Percentiles rank a stretch among this genome's conserved stretches.
phyloP scores from a whole-genome alignment of 148 eudicot species.

The Amaranthus palmeri region DNA sequence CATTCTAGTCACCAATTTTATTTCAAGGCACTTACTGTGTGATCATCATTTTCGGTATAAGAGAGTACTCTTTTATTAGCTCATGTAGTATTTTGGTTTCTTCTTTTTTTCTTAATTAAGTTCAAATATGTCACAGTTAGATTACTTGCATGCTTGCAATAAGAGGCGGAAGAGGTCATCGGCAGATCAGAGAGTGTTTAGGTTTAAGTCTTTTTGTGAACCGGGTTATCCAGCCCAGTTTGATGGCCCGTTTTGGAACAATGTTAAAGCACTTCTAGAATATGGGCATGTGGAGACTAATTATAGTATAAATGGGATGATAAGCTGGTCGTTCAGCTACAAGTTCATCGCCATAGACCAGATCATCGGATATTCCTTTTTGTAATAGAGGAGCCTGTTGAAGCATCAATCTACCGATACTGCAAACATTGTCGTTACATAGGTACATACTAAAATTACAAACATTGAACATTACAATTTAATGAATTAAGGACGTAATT shows the following conservation, averaged over 20 bases:
- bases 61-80: too few relatives aligned
- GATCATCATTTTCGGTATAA: constrained; percentile 41
- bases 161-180: constrained; percentile 64
- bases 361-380: constrained; percentile 50
- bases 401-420: constrained; percentile 45
- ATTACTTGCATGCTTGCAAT: constrained; percentile 39
- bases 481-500: too few relatives aligned
- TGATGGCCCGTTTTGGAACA: constrained; percentile 53
- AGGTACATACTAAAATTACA: constrained; percentile 42
- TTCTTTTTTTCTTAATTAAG: neutral
- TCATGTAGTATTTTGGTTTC: neutral
- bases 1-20: constrained; percentile 30
- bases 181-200: constrained; percentile 45
- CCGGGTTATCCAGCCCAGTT: constrained; percentile 70
- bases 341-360: constrained; percentile 69
- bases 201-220: constrained; percentile 72
- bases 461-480: neutral
- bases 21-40: constrained; percentile 59
- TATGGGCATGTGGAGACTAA: constrained; percentile 59
- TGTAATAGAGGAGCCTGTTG: constrained; percentile 72
- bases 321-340: constrained; percentile 80
- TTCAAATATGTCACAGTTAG: constrained; percentile 27
- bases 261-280: constrained; percentile 57
- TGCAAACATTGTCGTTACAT: constrained; percentile 79
- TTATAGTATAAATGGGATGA: constrained; percentile 33